Percentiles rank a stretch among this genome's conserved stretches.
Evolutionary conservation across 768 basidiomycete genomes (phyloP).

Genomic region (Lactarius psammicola): DNA sequence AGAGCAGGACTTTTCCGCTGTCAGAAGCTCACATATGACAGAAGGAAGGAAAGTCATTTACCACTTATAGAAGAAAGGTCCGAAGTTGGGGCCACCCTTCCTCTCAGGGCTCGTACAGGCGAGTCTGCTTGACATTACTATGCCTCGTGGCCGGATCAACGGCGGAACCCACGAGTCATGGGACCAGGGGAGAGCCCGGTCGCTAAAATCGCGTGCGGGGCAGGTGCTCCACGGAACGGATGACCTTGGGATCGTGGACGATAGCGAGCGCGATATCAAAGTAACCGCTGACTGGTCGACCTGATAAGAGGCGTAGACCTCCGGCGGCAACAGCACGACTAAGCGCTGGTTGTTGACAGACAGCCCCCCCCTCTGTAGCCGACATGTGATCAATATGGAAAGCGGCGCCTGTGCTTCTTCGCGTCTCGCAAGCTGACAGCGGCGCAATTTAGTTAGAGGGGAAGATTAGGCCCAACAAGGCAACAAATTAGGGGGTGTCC

Average conservation of each 20-base stretch:
- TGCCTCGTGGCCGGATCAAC: background rate
- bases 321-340: background rate
- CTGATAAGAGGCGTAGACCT: background rate
- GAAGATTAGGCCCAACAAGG: background rate
- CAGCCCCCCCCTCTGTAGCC: background rate
- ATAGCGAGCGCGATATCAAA: background rate
- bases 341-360: background rate
- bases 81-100: background rate
- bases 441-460: background rate
- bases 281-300: background rate
- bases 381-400: background rate
- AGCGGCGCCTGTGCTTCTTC: background rate
- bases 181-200: background rate
- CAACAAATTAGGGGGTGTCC: slow-evolving; percentile 16
- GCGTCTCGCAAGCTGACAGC: background rate
- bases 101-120: background rate
- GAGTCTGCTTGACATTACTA: background rate
- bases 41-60: background rate
- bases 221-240: background rate
- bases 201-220: background rate
- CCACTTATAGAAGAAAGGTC: background rate
- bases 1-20: background rate
- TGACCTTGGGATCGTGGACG: background rate
- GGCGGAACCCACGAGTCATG: background rate
- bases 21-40: background rate